These are phyloP conservation scores for Cylindrodendrum hubeiense DNA, from an alignment of 2,329 filamentous ascomycete genomes.

Conservation along the genomic window DNA sequence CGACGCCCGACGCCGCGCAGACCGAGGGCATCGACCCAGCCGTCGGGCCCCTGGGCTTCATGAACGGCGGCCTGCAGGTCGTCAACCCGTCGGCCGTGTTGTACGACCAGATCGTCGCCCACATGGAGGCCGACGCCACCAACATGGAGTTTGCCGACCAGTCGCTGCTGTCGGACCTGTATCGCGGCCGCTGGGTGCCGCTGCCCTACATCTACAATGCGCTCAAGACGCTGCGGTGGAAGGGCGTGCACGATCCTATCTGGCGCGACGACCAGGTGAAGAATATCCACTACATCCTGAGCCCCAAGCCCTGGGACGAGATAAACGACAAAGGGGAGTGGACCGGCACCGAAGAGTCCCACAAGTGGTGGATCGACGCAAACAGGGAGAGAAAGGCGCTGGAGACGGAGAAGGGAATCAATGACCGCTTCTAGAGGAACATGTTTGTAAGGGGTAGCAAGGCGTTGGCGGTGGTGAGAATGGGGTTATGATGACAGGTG, in stretches of 20 bases:
- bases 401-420: conserved; percentile 56
- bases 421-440: background rate
- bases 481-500: background rate
- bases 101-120: conserved; percentile 63
- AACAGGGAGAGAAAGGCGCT: conserved; percentile 58
- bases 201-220: conserved; percentile 73
- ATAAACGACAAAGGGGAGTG: conserved; percentile 57
- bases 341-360: conserved; percentile 60
- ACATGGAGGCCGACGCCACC: conserved; percentile 61
- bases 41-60: conserved; percentile 61
- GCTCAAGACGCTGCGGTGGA: conserved; percentile 69
- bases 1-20: conserved; percentile 60
- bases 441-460: background rate
- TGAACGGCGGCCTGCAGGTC: conserved; percentile 66
- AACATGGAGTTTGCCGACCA: conserved; percentile 71
- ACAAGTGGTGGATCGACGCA: conserved; percentile 67
- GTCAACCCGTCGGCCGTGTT: conserved; percentile 63
- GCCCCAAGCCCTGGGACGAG: conserved; percentile 73
- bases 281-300: conserved; percentile 72
- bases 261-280: conserved; percentile 71
- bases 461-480: conserved; percentile 12
- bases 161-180: conserved; percentile 67
- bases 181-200: conserved; percentile 66
- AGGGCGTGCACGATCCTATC: conserved; percentile 65
- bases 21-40: conserved; percentile 57